Evolutionary conservation across 2,329 filamentous ascomycete species (phyloP).

Genomic region (Pezicula neosporulosa): DNA sequence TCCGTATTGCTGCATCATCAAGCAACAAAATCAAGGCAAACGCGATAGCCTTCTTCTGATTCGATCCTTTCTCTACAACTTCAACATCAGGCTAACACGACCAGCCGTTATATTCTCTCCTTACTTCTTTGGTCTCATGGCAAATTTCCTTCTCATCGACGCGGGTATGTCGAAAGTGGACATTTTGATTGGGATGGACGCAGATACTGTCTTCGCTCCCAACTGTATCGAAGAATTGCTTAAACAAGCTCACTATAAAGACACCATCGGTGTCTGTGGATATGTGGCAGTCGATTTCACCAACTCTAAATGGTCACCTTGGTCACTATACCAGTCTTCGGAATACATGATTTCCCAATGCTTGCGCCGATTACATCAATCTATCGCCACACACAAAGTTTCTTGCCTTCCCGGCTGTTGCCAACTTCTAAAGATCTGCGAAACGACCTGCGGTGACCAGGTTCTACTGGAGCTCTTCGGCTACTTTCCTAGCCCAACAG

Average conservation of each 20-base stretch:
- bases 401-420: conserved; percentile 47
- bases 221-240: conserved; percentile 42
- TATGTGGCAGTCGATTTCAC: conserved; percentile 45
- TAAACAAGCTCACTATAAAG: conserved; percentile 37
- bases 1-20: conserved; percentile 44
- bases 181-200: conserved; percentile 44
- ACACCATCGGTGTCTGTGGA: conserved; percentile 44
- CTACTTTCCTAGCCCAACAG: conserved; percentile 45
- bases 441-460: conserved; percentile 43
- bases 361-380: conserved; percentile 45
- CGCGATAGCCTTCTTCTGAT: conserved; percentile 46
- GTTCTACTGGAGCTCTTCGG: conserved; percentile 44
- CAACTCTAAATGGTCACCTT: conserved; percentile 36
- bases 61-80: conserved; percentile 45
- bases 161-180: conserved; percentile 36
- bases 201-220: conserved; percentile 43
- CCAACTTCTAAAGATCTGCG: conserved; percentile 45
- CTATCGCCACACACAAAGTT: conserved; percentile 44
- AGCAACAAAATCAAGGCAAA: conserved; percentile 47
- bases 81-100: conserved; percentile 38
- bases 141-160: conserved; percentile 31
- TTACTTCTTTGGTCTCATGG: conserved; percentile 38
- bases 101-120: conserved; percentile 43
- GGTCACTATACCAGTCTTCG: conserved; percentile 44
- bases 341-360: conserved; percentile 46